A percentile compares a stretch with the other conserved stretches of the same genome.
These are phyloP conservation scores for Nicotiana benthamiana DNA, from an alignment of 257 asterid species.

Conservation along the genomic window DNA sequence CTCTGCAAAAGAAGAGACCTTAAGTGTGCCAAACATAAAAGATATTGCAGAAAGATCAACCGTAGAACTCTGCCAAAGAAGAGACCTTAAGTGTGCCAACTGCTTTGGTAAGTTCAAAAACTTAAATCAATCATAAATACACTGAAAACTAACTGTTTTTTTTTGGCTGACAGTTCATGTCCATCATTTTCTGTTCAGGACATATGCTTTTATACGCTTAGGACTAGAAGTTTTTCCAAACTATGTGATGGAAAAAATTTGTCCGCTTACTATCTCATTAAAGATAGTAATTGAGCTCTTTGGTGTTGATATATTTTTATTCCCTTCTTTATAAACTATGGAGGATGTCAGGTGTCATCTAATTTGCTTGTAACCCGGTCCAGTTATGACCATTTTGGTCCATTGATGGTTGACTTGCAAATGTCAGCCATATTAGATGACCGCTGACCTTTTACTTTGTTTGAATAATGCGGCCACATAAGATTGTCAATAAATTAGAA, in stretches of 20 bases:
- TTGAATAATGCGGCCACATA: neutral
- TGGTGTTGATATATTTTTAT: neutral
- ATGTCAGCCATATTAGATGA: neutral
- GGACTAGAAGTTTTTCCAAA: neutral
- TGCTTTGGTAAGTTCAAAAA: neutral
- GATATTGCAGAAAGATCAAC: too few species aligned
- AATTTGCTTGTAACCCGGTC: too few species aligned
- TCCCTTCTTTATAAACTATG: neutral
- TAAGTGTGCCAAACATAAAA: neutral
- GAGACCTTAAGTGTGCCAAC: neutral
- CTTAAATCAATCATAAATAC: neutral
- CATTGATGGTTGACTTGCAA: neutral
- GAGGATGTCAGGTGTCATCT: neutral
- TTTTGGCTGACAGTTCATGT: neutral
- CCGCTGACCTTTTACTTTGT: neutral
- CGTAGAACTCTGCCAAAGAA: too few species aligned
- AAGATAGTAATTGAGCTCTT: neutral
- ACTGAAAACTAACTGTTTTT: neutral
- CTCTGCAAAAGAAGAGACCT: neutral
- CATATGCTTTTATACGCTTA: neutral
- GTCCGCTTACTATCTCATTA: neutral
- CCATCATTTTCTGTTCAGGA: neutral
- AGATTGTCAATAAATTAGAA: neutral
- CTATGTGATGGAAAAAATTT: neutral
- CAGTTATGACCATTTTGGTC: too few species aligned